Percentiles rank a stretch among this genome's conserved stretches.
These are phyloP conservation scores for Candida glucosophila DNA, from an alignment of 1,139 yeast genomes.

Conservation along the genomic window DNA sequence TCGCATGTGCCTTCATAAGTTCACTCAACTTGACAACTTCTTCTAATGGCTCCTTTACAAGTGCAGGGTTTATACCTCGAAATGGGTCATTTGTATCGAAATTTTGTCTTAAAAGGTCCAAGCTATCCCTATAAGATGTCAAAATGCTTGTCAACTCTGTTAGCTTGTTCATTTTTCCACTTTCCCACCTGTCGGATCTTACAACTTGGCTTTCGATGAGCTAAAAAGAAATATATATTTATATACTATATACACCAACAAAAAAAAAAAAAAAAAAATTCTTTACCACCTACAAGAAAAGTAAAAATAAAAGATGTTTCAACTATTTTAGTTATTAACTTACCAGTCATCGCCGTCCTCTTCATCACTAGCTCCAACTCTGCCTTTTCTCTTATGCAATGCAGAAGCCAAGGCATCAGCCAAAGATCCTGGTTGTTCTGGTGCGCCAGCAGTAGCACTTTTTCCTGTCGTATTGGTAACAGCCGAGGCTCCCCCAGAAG, in stretches of 20 bases:
- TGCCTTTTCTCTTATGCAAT: conserved; percentile 67
- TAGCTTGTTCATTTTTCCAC: too few relatives aligned
- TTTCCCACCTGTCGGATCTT: too few relatives aligned
- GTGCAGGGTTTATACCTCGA: conserved; percentile 20
- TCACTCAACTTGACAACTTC: conserved; percentile 53
- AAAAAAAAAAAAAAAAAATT: too few relatives aligned
- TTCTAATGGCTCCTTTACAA: conserved; percentile 35
- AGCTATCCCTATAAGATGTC: conserved; percentile 27
- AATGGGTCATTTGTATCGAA: too few relatives aligned
- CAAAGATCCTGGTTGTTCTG: conserved; percentile 48
- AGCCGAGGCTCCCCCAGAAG: conserved; percentile 46
- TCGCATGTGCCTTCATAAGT: conserved; percentile 66
- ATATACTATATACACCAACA: conserved; percentile 1
- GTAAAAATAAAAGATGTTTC: too few relatives aligned
- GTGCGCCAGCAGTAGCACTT: conserved; percentile 29
- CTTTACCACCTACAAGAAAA: not conserved
- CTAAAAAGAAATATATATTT: conserved; percentile 1
- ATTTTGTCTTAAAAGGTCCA: conserved; percentile 24
- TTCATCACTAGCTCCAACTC: conserved; percentile 78
- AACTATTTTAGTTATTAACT: conserved; percentile 1
- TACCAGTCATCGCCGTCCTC: conserved; percentile 55
- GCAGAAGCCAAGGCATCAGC: conserved; percentile 92
- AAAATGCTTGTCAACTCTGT: conserved; percentile 19
- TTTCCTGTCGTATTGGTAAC: conserved; percentile 19
- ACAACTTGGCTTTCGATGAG: too few relatives aligned